These are phyloP conservation scores for Zygoascus biomembranicola DNA, from an alignment of 805 yeast species.

Conservation along the genomic window DNA sequence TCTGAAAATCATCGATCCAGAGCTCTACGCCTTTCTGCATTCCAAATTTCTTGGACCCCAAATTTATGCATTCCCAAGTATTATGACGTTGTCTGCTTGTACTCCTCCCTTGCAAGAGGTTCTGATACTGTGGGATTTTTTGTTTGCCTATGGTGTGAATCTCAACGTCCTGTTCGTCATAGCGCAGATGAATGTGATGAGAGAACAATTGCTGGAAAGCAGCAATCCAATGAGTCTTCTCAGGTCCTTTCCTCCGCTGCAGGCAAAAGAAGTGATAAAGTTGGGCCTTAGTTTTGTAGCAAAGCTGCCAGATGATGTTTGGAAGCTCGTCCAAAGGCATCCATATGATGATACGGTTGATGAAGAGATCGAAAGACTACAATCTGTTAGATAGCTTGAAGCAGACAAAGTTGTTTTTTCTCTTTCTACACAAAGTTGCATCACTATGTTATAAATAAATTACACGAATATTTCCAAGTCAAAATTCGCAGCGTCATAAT, in stretches of 20 bases:
- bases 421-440: neutral
- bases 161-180: constrained; percentile 77
- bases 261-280: constrained; percentile 67
- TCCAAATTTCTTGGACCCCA: constrained; percentile 70
- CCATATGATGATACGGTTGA: constrained; percentile 38
- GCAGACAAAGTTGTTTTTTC: neutral
- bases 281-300: constrained; percentile 74
- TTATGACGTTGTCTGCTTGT: constrained; percentile 77
- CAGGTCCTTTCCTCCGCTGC: constrained; percentile 62
- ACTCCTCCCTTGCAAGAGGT: constrained; percentile 77
- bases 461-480: constrained; percentile 24
- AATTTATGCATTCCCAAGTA: constrained; percentile 65
- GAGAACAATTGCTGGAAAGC: constrained; percentile 52
- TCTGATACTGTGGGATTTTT: constrained; percentile 77
- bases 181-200: constrained; percentile 67
- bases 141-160: constrained; percentile 86
- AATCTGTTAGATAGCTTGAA: neutral
- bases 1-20: constrained; percentile 63
- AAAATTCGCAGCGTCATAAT: constrained; percentile 44
- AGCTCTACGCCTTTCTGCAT: constrained; percentile 49
- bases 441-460: too few species aligned
- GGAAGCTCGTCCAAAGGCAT: constrained; percentile 56
- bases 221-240: constrained; percentile 66
- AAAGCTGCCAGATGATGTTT: constrained; percentile 58
- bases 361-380: neutral